These are phyloP conservation scores for Mycena pura DNA, from an alignment of 768 basidiomycete genomes.

Conservation along the genomic window DNA sequence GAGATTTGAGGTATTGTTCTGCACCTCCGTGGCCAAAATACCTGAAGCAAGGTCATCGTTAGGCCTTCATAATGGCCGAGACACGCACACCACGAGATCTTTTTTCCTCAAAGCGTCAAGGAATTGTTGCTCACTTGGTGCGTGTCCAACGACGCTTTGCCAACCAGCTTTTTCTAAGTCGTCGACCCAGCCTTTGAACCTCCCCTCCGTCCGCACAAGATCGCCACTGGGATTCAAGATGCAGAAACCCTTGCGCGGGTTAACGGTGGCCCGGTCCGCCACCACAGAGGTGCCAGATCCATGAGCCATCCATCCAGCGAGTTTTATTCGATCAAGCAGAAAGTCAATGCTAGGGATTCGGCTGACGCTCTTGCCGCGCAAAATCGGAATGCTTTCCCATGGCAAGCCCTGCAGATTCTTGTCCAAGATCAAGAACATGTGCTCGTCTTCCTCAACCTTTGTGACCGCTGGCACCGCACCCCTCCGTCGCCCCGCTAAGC, in stretches of 20 bases:
- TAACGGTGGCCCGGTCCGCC: conserved; percentile 59
- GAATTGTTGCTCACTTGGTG: conserved; percentile 87
- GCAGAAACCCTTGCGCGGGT: conserved; percentile 77
- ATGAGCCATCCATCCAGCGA: conserved; percentile 49
- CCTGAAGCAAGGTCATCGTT: conserved; percentile 50
- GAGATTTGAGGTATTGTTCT: conserved; percentile 91
- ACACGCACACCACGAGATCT: conserved; percentile 89
- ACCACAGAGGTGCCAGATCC: conserved; percentile 24
- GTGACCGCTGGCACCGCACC: conserved; percentile 24
- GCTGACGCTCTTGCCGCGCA: conserved; percentile 86
- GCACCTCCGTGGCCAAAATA: conserved; percentile 98
- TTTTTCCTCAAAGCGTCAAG: conserved; percentile 69
- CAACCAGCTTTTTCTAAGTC: conserved; percentile 80
- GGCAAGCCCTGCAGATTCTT: conserved; percentile 88
- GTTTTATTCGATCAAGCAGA: conserved; percentile 79
- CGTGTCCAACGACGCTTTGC: conserved; percentile 78
- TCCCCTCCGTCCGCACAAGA: conserved; percentile 79
- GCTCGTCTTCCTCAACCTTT: conserved; percentile 55
- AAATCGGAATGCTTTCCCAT: conserved; percentile 93
- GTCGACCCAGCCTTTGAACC: conserved; percentile 81
- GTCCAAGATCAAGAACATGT: conserved; percentile 89
- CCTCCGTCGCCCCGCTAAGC: conserved; percentile 35
- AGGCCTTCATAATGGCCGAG: neutral
- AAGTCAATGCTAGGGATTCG: conserved; percentile 93
- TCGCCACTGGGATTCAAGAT: conserved; percentile 95